phyloP scores from a whole-genome alignment of 2,329 filamentous ascomycete genomes.

The Fusarium sp. region DNA sequence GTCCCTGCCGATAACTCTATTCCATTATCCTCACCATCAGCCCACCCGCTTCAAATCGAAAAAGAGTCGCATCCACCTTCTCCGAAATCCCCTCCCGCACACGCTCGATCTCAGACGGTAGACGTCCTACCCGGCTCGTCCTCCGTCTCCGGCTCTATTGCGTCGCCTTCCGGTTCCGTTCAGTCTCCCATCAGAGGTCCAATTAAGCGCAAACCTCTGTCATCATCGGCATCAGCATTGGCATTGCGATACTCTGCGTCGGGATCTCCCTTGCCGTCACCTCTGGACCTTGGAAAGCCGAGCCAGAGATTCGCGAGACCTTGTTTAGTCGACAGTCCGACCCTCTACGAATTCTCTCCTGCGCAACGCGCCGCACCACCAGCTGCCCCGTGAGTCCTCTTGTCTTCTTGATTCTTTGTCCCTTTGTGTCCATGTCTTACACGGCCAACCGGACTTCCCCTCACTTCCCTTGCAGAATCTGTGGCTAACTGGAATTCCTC shows the following conservation, averaged over 20 bases:
- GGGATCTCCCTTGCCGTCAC: slow-evolving; percentile 46
- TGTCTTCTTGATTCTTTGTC: slow-evolving; percentile 2
- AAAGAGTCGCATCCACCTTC: slow-evolving; percentile 20
- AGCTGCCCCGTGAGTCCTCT: slow-evolving; percentile 45
- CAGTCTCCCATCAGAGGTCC: slow-evolving; percentile 44
- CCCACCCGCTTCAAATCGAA: slow-evolving; percentile 29
- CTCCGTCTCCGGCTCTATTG: slow-evolving; percentile 33
- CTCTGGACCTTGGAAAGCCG: slow-evolving; percentile 59
- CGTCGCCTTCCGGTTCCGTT: slow-evolving; percentile 24
- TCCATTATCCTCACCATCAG: slow-evolving; percentile 36
- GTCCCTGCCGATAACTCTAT: slow-evolving; percentile 36
- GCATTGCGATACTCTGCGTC: slow-evolving; percentile 45
- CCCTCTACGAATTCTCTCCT: slow-evolving; percentile 68
- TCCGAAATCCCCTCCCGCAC: slow-evolving; percentile 32
- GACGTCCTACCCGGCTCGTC: slow-evolving; percentile 38
- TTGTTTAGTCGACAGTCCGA: slow-evolving; percentile 69
- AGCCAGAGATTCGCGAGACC: slow-evolving; percentile 66
- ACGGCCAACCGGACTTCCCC: slow-evolving; percentile 2
- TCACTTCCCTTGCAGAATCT: slow-evolving; percentile 17
- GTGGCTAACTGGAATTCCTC: slow-evolving; percentile 46
- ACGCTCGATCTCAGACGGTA: slow-evolving; percentile 44
- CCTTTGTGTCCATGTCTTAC: slow-evolving; percentile 20
- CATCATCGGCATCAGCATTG: slow-evolving; percentile 55
- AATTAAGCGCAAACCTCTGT: slow-evolving; percentile 72
- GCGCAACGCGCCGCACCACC: slow-evolving; percentile 34